These are phyloP conservation scores for Fusarium verticillioides DNA, from an alignment of 2,329 filamentous ascomycete genomes.

Conservation along the genomic window DNA sequence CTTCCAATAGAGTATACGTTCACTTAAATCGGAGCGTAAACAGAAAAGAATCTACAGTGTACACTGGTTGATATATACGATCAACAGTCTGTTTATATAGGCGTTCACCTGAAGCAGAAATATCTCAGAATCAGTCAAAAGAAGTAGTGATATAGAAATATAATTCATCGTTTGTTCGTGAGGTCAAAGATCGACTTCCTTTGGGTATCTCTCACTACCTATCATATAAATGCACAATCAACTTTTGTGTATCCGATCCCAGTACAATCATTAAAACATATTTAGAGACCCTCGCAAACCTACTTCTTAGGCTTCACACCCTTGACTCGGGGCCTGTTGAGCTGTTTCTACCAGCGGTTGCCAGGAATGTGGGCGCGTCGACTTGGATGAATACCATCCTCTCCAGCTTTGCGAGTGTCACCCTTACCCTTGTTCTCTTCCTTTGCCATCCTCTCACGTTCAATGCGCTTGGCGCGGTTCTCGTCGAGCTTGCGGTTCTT, in stretches of 20 bases:
- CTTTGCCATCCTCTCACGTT: conserved; percentile 57
- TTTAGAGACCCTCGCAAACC: not conserved
- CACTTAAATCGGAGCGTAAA: not conserved
- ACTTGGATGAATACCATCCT: conserved; percentile 63
- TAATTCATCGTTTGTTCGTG: conserved; percentile 3
- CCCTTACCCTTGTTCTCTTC: conserved; percentile 41
- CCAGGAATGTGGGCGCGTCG: conserved; percentile 53
- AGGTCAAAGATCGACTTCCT: conserved; percentile 44
- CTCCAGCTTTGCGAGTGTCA: conserved; percentile 36
- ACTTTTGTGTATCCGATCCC: conserved; percentile 38
- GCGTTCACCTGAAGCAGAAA: not conserved
- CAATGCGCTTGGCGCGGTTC: conserved; percentile 61
- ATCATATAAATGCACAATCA: conserved; percentile 27
- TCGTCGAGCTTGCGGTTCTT: conserved; percentile 91
- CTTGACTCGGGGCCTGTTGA: not conserved
- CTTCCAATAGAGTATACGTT: not conserved
- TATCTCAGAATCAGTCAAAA: not conserved
- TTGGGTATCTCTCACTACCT: conserved; percentile 45
- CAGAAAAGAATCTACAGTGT: not conserved
- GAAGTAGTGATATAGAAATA: not conserved
- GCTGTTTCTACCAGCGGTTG: conserved; percentile 16
- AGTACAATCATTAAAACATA: conserved; percentile 19
- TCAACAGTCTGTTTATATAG: not conserved
- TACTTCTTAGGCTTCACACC: not conserved
- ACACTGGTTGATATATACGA: no score